Percentiles rank a stretch among this genome's conserved stretches.
These are phyloP conservation scores for Colletotrichum destructivum DNA, from an alignment of 2,329 filamentous ascomycete species.

Conservation along the genomic window DNA sequence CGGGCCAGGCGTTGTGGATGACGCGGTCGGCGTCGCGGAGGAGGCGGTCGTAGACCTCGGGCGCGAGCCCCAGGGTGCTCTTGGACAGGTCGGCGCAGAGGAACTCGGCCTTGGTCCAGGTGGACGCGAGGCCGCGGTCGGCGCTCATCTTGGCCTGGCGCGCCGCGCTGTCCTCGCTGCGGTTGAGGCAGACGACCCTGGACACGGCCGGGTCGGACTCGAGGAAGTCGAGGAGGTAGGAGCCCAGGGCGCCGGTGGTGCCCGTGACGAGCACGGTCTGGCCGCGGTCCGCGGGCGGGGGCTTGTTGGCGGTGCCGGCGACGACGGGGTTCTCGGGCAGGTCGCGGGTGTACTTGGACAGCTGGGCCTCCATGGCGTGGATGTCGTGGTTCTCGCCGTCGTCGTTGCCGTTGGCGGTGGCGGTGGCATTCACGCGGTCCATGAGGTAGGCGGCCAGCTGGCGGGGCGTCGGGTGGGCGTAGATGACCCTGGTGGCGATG, in stretches of 20 bases:
- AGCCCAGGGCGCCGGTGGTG: constrained; percentile 34
- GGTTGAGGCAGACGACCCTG: constrained; percentile 65
- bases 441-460: constrained; percentile 54
- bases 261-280: constrained; percentile 47
- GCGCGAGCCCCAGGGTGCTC: constrained; percentile 62
- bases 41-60: constrained; percentile 54
- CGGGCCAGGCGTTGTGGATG: constrained; percentile 67
- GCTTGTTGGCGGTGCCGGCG: constrained; percentile 43
- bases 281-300: constrained; percentile 50
- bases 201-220: constrained; percentile 53
- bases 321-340: constrained; percentile 44
- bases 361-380: constrained; percentile 51
- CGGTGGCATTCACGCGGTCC: constrained; percentile 14
- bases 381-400: constrained; percentile 44
- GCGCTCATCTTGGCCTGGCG: constrained; percentile 56
- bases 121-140: constrained; percentile 55
- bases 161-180: constrained; percentile 57
- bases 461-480: constrained; percentile 55
- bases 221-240: constrained; percentile 48
- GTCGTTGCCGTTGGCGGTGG: not conserved
- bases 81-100: constrained; percentile 64
- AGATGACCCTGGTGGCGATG: constrained; percentile 57
- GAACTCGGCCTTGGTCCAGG: constrained; percentile 61
- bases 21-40: constrained; percentile 59
- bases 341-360: constrained; percentile 54